phyloP scores from a whole-genome alignment of 257 asterid species.

The Scutellaria galericulata region DNA sequence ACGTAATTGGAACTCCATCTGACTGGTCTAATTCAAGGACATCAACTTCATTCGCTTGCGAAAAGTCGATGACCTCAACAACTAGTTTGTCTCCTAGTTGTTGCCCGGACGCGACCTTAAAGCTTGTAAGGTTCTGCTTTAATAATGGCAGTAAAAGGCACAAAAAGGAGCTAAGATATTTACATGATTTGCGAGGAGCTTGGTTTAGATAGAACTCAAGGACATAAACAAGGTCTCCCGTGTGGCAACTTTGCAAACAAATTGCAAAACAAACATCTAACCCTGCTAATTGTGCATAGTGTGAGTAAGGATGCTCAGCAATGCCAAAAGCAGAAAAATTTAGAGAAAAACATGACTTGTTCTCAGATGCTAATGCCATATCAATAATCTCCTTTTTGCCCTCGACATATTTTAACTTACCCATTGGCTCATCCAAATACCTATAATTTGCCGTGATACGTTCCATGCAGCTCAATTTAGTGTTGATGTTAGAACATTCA shows the following conservation, averaged over 20 bases:
- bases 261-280: slow-evolving; percentile 6
- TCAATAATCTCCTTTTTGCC: slow-evolving; percentile 3
- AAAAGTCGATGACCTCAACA: not conserved
- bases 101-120: not conserved
- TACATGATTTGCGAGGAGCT: not conserved
- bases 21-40: not conserved
- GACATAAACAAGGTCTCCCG: not conserved
- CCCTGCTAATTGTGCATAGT: not conserved
- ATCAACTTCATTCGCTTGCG: not conserved
- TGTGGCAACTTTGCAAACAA: slow-evolving; percentile 11
- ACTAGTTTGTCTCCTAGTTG: slow-evolving; percentile 3
- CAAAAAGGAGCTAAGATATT: not conserved
- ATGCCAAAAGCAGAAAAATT: slow-evolving; percentile 5
- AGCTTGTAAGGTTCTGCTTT: not conserved
- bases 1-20: not conserved
- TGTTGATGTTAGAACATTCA: slow-evolving; percentile 9
- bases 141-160: not conserved
- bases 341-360: not conserved
- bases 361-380: not conserved
- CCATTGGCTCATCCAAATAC: not conserved
- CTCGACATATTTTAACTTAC: not conserved
- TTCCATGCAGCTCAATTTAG: not conserved
- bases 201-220: not conserved
- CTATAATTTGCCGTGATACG: no score
- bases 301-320: not conserved